These are phyloP conservation scores for Citrus australasica DNA, from an alignment of 345 rosid genomes.

Conservation along the genomic window DNA sequence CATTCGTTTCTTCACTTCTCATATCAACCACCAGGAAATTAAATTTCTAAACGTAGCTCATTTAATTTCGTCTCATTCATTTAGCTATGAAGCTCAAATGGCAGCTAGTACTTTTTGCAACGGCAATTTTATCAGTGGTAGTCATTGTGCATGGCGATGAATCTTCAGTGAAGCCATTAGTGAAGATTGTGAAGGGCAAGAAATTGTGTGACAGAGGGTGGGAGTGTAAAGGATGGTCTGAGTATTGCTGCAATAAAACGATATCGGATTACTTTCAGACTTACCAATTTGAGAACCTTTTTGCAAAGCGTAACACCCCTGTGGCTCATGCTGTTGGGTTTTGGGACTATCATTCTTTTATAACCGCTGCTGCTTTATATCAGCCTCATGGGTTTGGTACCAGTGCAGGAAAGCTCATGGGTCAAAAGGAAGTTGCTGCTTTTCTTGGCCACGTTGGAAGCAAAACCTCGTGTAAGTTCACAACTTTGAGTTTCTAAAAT, in stretches of 20 bases:
- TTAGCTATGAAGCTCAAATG: slow-evolving; percentile 32
- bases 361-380: slow-evolving; percentile 57
- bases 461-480: slow-evolving; percentile 66
- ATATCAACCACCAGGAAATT: not conserved
- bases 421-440: slow-evolving; percentile 65
- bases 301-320: slow-evolving; percentile 62
- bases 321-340: slow-evolving; percentile 79
- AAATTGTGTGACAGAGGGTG: slow-evolving; percentile 66
- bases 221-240: slow-evolving; percentile 72
- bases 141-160: slow-evolving; percentile 19
- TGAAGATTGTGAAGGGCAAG: slow-evolving; percentile 65
- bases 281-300: slow-evolving; percentile 71
- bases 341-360: slow-evolving; percentile 75
- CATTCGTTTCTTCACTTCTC: not conserved
- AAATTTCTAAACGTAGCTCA: not conserved
- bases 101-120: slow-evolving; percentile 13
- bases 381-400: slow-evolving; percentile 79
- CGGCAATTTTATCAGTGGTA: slow-evolving; percentile 11
- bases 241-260: slow-evolving; percentile 65
- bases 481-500: too few species aligned
- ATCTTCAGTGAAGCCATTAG: slow-evolving; percentile 44
- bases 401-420: slow-evolving; percentile 49
- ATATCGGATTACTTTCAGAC: slow-evolving; percentile 66
- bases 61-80: not conserved
- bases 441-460: slow-evolving; percentile 84